Percentiles rank a stretch among this genome's conserved stretches.
Evolutionary conservation across 1,139 yeast genomes (phyloP).

Genomic region (Saccharomyces hybrid): DNA sequence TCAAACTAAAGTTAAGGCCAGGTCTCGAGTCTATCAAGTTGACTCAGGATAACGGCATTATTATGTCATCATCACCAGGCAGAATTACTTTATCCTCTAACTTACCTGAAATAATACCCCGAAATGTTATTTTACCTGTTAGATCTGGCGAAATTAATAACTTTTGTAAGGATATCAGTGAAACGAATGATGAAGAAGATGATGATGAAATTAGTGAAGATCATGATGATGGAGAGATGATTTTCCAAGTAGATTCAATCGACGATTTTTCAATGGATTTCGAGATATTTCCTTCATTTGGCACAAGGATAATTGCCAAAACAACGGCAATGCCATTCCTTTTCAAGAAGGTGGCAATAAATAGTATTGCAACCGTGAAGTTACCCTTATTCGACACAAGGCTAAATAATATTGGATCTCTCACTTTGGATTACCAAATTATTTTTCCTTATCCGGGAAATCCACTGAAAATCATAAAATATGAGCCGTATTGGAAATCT

Average conservation of each 20-base stretch:
- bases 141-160: conserved; percentile 1
- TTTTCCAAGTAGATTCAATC: conserved; percentile 79
- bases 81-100: conserved; percentile 70
- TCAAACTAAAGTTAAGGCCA: conserved; percentile 65
- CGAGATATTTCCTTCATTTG: conserved; percentile 90
- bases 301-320: conserved; percentile 85
- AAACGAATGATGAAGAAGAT: conserved; percentile 4
- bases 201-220: conserved; percentile 30
- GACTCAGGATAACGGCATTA: conserved; percentile 38
- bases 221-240: conserved; percentile 59
- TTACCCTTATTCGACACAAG: conserved; percentile 80
- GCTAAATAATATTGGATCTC: conserved; percentile 73
- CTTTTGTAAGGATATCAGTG: neutral
- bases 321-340: conserved; percentile 63
- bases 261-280: conserved; percentile 77
- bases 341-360: conserved; percentile 36
- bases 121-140: conserved; percentile 68
- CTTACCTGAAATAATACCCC: conserved; percentile 70
- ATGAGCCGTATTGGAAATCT: conserved; percentile 95
- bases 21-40: conserved; percentile 51
- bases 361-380: conserved; percentile 38
- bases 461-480: conserved; percentile 82
- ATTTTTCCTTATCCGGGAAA: conserved; percentile 82
- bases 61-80: conserved; percentile 42
- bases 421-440: conserved; percentile 70